Evolutionary conservation across 148 eudicot genomes (phyloP).

Genomic region (Amaranthus hypochondriacus): DNA sequence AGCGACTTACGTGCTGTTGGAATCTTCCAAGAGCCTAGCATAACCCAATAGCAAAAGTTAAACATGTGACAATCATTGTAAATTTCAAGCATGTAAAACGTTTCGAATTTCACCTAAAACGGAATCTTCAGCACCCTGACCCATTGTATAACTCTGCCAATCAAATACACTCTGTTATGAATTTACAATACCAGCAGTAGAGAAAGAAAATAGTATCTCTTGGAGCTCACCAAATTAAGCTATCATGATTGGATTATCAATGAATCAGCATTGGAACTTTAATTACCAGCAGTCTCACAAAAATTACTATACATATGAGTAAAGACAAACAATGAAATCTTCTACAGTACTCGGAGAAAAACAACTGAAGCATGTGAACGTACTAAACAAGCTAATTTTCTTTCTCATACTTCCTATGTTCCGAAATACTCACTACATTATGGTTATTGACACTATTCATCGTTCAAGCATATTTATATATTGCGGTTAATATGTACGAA

Average conservation of each 20-base stretch:
- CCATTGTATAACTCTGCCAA: conserved; percentile 33
- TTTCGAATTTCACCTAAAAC: conserved; percentile 23
- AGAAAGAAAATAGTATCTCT: background rate
- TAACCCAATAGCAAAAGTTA: conserved; percentile 17
- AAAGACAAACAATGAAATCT: too few relatives aligned
- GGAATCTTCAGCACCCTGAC: conserved; percentile 30
- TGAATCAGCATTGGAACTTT: background rate
- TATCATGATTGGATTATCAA: background rate
- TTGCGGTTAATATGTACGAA: too few relatives aligned
- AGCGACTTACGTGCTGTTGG: conserved; percentile 28
- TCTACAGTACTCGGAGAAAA: too few relatives aligned
- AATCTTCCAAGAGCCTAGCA: conserved; percentile 38
- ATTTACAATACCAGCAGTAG: background rate
- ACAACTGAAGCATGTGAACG: too few relatives aligned
- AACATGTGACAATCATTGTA: background rate
- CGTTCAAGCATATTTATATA: too few relatives aligned
- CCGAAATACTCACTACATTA: too few relatives aligned
- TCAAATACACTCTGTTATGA: background rate
- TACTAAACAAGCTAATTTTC: too few relatives aligned
- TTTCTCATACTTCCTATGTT: too few relatives aligned
- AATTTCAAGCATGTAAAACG: conserved; percentile 3
- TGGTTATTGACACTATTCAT: too few relatives aligned
- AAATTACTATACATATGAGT: too few relatives aligned
- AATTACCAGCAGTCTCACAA: background rate
- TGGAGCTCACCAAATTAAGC: background rate